Base-by-base conservation (phyloP, 371 early-diverging fungal species). In the Actinomortierella wolfii region DNA sequence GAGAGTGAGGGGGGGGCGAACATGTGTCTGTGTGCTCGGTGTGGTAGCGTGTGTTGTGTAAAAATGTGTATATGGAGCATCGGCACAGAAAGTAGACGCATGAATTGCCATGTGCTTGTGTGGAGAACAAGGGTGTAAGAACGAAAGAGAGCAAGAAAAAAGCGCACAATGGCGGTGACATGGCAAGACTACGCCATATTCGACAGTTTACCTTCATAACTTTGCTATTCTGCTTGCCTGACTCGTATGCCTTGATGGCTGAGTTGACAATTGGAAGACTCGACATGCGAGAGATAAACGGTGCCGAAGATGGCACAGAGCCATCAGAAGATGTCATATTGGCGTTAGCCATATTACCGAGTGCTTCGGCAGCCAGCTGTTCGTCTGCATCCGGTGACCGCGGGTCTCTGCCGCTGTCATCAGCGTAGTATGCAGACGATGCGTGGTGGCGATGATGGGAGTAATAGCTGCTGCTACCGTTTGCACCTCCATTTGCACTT, bases 251-350 rank as follows among this genome's bases (percentile, higher is more conserved):
- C 28, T 81, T 83, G 26, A 94, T 56, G 2, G 92, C 87, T 7
- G 87, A 83, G 61, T 88, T 86, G 47, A 96, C 90, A n/a, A 94
- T 54, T 7, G 94, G 94, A 3, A 92, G 77, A 56, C 82, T 88
- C 58, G 92, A 85, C 51, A 94, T 88, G 34, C 94, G 84, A 42
- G 79, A 71, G 60, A 93, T 84, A 46, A 93, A 92, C 21, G 81
- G 79, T 17, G 67, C 67, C 45, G 70, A 43, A 24, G 61, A 41
- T 23, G 57, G 51, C 11, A 40, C 20, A 42, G 44, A 47, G 3
- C 62, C 45, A 11, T 53, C 1, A 2, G 48, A 17, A 14, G 51
- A 26, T 45, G 50, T 13, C 23, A 43, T 67, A 23, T 51, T 61
- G 39, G 68, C 69, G 49, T 76, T 80, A 28, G 80, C 78, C 79